Evolutionary conservation across 192 early-diverging fungal species (phyloP).

Genomic region (Entomortierella beljakovae): DNA sequence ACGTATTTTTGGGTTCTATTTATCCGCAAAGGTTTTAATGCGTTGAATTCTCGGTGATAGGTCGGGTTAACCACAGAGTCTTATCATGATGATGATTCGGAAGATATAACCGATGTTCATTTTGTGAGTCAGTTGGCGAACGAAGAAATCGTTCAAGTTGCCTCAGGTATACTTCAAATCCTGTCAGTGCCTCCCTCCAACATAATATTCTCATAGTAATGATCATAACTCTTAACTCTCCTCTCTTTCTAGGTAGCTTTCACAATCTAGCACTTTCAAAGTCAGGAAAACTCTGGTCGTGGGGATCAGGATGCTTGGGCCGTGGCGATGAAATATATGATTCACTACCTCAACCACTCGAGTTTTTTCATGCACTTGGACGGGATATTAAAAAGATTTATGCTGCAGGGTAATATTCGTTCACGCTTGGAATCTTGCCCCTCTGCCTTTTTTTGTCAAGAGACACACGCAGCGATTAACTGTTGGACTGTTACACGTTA

Average conservation of each 20-base stretch:
- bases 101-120: slow-evolving; percentile 45
- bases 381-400: slow-evolving; percentile 46
- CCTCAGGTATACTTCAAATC: slow-evolving; percentile 22
- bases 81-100: slow-evolving; percentile 52
- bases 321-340: slow-evolving; percentile 51
- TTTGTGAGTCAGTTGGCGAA: slow-evolving; percentile 49
- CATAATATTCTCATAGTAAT: no score
- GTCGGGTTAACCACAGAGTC: slow-evolving; percentile 54
- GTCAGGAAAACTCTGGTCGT: slow-evolving; percentile 47
- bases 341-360: slow-evolving; percentile 46
- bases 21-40: neutral
- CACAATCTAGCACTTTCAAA: slow-evolving; percentile 48
- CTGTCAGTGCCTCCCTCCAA: no score
- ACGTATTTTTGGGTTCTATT: neutral
- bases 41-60: slow-evolving; percentile 7
- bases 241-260: slow-evolving; percentile 33
- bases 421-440: neutral
- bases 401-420: slow-evolving; percentile 33
- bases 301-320: slow-evolving; percentile 50
- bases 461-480: no score
- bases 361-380: slow-evolving; percentile 45
- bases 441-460: neutral
- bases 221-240: no score
- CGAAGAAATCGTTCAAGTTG: slow-evolving; percentile 48
- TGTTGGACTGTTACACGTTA: neutral